A percentile compares a stretch with the other conserved stretches of the same genome.
phyloP scores from a whole-genome alignment of 139 green algal species.

The Chlamydomonas sphaeroides region DNA sequence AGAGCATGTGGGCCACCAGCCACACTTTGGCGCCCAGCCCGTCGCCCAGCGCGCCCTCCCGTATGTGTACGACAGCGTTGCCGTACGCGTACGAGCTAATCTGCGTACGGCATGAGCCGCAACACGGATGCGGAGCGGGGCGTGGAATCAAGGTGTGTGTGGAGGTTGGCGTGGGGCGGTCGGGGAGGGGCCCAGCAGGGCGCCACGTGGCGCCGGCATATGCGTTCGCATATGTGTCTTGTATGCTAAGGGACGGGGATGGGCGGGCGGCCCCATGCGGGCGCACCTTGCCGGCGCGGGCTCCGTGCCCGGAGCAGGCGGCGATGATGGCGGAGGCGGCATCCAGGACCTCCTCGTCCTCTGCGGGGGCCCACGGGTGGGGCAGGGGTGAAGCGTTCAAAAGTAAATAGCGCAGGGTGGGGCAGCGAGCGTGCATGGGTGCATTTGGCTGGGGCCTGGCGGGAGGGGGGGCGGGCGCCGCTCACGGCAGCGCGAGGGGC shows the following conservation, averaged over 20 bases:
- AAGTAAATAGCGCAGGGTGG: not conserved
- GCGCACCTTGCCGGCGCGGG: constrained; percentile 66
- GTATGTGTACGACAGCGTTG: constrained; percentile 51
- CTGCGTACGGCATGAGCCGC: constrained; percentile 49
- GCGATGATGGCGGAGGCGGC: constrained; percentile 64
- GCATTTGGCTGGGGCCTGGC: not conserved
- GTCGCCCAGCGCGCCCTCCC: constrained; percentile 78
- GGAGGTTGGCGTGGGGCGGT: too few relatives aligned
- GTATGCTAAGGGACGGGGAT: too few relatives aligned
- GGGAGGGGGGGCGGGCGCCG: not conserved
- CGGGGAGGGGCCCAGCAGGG: too few relatives aligned
- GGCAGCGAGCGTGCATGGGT: not conserved
- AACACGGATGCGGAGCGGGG: too few relatives aligned
- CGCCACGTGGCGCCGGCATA: too few relatives aligned
- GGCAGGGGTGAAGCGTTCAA: not conserved
- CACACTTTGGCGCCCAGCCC: constrained; percentile 83
- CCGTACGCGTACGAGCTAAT: constrained; percentile 60
- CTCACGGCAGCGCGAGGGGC: not conserved
- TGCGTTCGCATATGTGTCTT: too few relatives aligned
- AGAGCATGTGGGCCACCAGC: constrained; percentile 65
- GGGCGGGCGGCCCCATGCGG: too few relatives aligned
- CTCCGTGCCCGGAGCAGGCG: constrained; percentile 70
- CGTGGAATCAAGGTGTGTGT: too few relatives aligned
- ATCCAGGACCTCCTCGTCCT: constrained; percentile 69
- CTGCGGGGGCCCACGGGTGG: constrained; percentile 40